Conservation (phyloP, 768 basidiomycete genomes). For the Polyporus arcularius region DNA sequence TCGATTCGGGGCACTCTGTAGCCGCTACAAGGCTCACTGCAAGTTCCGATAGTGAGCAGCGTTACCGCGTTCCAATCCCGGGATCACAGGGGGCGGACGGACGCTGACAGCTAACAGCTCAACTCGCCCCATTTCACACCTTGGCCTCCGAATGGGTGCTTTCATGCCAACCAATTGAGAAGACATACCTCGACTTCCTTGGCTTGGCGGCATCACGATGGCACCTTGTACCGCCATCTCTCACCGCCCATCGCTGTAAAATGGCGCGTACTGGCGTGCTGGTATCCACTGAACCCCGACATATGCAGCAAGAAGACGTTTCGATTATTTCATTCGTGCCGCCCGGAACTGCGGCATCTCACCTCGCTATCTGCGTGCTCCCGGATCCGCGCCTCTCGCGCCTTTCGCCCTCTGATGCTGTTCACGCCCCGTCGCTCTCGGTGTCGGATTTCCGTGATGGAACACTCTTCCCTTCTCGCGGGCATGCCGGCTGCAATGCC, state of each 20-base stretch:
- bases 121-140: too few species aligned
- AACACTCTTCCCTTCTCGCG: neutral
- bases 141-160: neutral
- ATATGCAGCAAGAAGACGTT: neutral
- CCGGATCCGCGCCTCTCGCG: too few species aligned
- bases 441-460: too few species aligned
- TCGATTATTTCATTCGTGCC: neutral
- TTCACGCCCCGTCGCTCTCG: too few species aligned
- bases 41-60: too few species aligned
- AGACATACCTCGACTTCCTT: neutral
- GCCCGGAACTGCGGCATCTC: neutral
- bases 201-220: neutral
- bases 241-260: neutral
- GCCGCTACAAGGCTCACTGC: too few species aligned
- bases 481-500: neutral
- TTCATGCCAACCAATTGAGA: neutral
- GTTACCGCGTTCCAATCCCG: too few species aligned
- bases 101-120: too few species aligned
- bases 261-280: neutral
- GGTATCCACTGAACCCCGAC: neutral
- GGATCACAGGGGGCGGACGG: too few species aligned
- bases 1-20: too few species aligned
- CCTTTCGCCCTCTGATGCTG: too few species aligned
- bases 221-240: neutral
- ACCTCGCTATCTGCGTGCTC: neutral